phyloP scores from a whole-genome alignment of 2,329 filamentous ascomycete species.

The Aureobasidium pullulans region DNA sequence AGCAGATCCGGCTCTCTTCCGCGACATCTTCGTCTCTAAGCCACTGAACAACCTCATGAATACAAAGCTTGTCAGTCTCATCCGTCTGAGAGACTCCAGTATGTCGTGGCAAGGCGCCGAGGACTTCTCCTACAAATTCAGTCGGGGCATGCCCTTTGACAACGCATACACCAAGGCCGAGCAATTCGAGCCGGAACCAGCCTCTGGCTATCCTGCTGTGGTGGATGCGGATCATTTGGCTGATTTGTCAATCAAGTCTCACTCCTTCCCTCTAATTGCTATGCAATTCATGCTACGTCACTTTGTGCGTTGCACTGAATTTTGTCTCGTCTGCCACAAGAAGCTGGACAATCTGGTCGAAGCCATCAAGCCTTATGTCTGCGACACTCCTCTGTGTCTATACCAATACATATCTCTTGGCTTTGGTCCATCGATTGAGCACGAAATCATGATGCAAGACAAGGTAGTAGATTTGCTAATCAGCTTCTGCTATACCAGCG shows the following conservation, averaged over 20 bases:
- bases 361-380: slow-evolving; percentile 69
- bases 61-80: slow-evolving; percentile 52
- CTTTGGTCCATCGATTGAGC: slow-evolving; percentile 76
- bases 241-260: slow-evolving; percentile 19
- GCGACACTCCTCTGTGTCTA: slow-evolving; percentile 65
- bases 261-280: slow-evolving; percentile 49
- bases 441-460: slow-evolving; percentile 72
- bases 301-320: slow-evolving; percentile 73
- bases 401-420: slow-evolving; percentile 86
- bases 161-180: slow-evolving; percentile 29
- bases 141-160: slow-evolving; percentile 29
- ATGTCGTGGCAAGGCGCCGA: slow-evolving; percentile 65
- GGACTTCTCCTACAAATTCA: slow-evolving; percentile 41
- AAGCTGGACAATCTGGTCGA: slow-evolving; percentile 58
- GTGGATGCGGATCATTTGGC: slow-evolving; percentile 43
- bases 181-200: slow-evolving; percentile 31
- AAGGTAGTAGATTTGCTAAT: slow-evolving; percentile 78
- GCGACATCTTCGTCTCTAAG: slow-evolving; percentile 61
- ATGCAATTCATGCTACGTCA: slow-evolving; percentile 74
- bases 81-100: slow-evolving; percentile 47
- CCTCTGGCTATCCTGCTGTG: slow-evolving; percentile 35
- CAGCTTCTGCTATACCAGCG: slow-evolving; percentile 67
- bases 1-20: slow-evolving; percentile 29
- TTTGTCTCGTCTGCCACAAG: slow-evolving; percentile 78
- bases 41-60: slow-evolving; percentile 64